Conservation (phyloP, 2,329 filamentous ascomycete genomes). For the Chrysosporium queenslandicum region DNA sequence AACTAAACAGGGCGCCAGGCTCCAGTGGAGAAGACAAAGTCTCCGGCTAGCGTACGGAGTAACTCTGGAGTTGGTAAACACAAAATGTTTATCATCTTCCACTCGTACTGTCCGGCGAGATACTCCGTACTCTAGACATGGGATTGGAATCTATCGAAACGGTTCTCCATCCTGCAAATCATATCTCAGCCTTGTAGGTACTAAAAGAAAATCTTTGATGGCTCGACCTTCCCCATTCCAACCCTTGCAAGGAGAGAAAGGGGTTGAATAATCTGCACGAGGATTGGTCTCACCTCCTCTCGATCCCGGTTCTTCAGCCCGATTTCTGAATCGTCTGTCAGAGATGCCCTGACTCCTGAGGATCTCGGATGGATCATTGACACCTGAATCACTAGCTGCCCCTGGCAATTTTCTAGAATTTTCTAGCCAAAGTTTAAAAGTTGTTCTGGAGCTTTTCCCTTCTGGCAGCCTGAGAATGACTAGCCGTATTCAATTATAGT, state of each 20-base stretch:
- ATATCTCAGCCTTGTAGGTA: constrained; percentile 3
- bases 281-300: not conserved
- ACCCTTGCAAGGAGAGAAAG: not conserved
- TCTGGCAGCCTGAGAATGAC: no score
- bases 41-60: no score
- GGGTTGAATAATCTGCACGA: not conserved
- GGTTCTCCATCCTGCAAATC: not conserved
- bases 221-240: not conserved
- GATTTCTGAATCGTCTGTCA: not conserved
- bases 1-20: no score
- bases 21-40: no score
- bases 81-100: no score
- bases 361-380: no score
- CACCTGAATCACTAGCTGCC: not conserved
- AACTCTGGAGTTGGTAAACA: no score
- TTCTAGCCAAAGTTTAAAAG: not conserved
- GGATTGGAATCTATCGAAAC: no score
- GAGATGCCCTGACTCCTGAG: not conserved
- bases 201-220: not conserved
- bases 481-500: no score
- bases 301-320: not conserved
- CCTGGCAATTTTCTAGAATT: constrained; percentile 8
- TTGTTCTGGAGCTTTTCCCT: constrained; percentile 3
- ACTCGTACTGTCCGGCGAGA: no score
- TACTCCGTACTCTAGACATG: no score